These are phyloP conservation scores for Groenewaldozyma sp. DNA, from an alignment of 1,139 yeast species.

Conservation along the genomic window DNA sequence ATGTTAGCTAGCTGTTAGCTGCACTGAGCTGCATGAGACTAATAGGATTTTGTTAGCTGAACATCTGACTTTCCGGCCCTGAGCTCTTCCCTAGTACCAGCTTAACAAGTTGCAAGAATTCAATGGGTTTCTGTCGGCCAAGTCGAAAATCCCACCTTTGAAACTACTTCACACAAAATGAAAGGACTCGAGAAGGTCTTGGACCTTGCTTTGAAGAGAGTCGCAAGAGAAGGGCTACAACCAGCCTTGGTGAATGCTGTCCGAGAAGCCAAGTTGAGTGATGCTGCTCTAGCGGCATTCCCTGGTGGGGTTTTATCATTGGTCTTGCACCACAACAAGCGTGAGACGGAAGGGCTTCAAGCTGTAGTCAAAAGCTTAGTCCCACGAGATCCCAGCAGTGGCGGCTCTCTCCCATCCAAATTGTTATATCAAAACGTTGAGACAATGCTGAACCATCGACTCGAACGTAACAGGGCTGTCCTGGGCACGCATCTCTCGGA, in stretches of 20 bases:
- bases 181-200: slow-evolving; percentile 29
- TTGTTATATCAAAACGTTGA: slow-evolving; percentile 7
- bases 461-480: slow-evolving; percentile 52
- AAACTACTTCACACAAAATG: too few species aligned
- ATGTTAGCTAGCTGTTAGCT: too few species aligned
- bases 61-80: too few species aligned
- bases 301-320: slow-evolving; percentile 51
- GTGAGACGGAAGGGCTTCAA: slow-evolving; percentile 26
- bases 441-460: slow-evolving; percentile 48
- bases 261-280: slow-evolving; percentile 52
- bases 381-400: not conserved
- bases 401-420: slow-evolving; percentile 2
- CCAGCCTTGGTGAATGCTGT: slow-evolving; percentile 54
- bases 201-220: slow-evolving; percentile 40
- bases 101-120: too few species aligned
- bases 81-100: too few species aligned
- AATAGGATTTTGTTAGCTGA: too few species aligned
- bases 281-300: slow-evolving; percentile 57
- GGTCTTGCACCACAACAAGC: slow-evolving; percentile 54
- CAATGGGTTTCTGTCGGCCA: too few species aligned
- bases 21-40: too few species aligned
- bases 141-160: too few species aligned
- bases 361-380: slow-evolving; percentile 22
- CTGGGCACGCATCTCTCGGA: slow-evolving; percentile 25
- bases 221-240: slow-evolving; percentile 66